Evolutionary conservation across 768 basidiomycete species (phyloP).

Genomic region (Agrocybe pediades): DNA sequence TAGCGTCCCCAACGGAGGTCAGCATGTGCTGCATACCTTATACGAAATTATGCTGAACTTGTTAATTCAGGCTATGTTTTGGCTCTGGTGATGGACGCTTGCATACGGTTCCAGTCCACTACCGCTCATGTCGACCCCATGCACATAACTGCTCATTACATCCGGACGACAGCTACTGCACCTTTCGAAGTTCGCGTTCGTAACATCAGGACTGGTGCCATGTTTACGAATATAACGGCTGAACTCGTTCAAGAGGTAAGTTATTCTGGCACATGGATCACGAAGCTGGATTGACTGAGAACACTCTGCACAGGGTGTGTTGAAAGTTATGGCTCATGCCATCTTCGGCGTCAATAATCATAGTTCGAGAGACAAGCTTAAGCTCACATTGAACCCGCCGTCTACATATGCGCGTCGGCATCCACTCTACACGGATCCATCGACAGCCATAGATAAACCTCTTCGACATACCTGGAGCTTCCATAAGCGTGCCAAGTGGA

Average conservation of each 20-base stretch:
- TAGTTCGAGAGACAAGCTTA: constrained; percentile 22
- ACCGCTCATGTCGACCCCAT: constrained; percentile 56
- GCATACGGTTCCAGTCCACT: constrained; percentile 48
- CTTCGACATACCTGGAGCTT: constrained; percentile 35
- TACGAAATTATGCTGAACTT: neutral
- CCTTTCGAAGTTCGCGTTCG: constrained; percentile 51
- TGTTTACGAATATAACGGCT: constrained; percentile 59
- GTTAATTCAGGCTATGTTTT: constrained; percentile 56
- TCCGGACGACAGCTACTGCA: constrained; percentile 42
- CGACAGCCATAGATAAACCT: constrained; percentile 28
- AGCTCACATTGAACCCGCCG: constrained; percentile 43
- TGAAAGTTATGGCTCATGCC: constrained; percentile 53
- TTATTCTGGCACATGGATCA: neutral
- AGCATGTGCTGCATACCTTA: neutral
- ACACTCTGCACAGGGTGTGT: constrained; percentile 34
- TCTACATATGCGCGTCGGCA: constrained; percentile 62
- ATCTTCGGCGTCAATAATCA: constrained; percentile 54
- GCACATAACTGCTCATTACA: constrained; percentile 62
- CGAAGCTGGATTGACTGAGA: neutral
- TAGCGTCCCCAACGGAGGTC: constrained; percentile 60
- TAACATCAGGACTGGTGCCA: constrained; percentile 48
- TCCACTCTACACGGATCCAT: constrained; percentile 57
- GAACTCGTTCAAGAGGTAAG: constrained; percentile 59
- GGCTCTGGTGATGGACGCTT: constrained; percentile 55
- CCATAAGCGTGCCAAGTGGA: constrained; percentile 31